Evolutionary conservation across 169 alveolate species (phyloP).

Genomic region (Cryptosporidium ubiquitum): DNA sequence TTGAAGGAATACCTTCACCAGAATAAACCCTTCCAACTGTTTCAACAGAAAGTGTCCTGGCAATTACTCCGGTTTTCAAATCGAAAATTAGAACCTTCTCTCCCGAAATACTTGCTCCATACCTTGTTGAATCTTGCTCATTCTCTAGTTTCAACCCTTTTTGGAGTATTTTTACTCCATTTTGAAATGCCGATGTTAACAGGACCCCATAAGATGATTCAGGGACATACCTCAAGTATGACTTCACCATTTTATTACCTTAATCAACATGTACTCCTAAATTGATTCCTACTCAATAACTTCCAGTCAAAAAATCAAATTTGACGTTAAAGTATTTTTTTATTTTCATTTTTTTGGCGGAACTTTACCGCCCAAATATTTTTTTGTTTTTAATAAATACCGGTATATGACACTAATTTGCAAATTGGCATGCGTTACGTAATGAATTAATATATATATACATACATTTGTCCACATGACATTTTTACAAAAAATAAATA

Average conservation of each 20-base stretch:
- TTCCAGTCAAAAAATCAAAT: conserved; percentile 74
- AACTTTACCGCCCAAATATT: conserved; percentile 45
- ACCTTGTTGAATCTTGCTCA: conserved; percentile 19
- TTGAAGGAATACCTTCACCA: conserved; percentile 78
- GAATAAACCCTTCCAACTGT: conserved; percentile 77
- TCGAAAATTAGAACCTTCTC: conserved; percentile 75
- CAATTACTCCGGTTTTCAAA: conserved; percentile 77
- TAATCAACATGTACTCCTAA: conserved; percentile 64
- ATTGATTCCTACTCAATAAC: conserved; percentile 40
- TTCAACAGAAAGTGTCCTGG: conserved; percentile 64
- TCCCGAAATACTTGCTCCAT: conserved; percentile 77
- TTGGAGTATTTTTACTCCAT: conserved; percentile 71
- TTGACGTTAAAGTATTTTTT: conserved; percentile 25
- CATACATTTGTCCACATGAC: conserved; percentile 10
- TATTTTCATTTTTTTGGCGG: conserved; percentile 65
- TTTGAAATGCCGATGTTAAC: conserved; percentile 80
- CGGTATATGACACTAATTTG: conserved; percentile 8
- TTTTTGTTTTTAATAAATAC: not conserved
- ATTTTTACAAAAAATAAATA: conserved; percentile 35
- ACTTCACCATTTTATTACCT: conserved; percentile 86
- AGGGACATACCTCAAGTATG: conserved; percentile 87
- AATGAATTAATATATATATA: not conserved
- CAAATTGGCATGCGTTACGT: conserved; percentile 58
- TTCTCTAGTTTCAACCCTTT: conserved; percentile 28
- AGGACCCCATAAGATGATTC: conserved; percentile 84